Base-by-base conservation (phyloP, 2,329 filamentous ascomycete genomes). In the Colletotrichum horii region DNA sequence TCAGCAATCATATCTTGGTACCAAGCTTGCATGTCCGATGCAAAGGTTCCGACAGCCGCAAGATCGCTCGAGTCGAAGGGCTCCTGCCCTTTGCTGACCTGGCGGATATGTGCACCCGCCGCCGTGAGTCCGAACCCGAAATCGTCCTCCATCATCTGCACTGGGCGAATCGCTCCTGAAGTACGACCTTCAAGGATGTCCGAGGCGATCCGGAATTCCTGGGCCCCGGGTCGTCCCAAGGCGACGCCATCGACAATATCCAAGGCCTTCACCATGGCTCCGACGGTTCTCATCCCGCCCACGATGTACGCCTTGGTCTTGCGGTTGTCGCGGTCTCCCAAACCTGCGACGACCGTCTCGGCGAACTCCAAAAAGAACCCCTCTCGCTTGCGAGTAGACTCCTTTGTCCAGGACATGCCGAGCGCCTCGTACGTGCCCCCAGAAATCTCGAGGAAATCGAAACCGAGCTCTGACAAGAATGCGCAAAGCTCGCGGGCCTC, bases 311-410 rank as follows among this genome's bases (percentile, higher is more conserved):
- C 86, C 79, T 88, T 91, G 1, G 91, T 93, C 67, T 32, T 48
- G 34, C 72, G 72, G 16, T 26, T 28, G n/a, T 32, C 56, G n/a
- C 55, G 32, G 4, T 15, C 80, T 4, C 60, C 71, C 8, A 87
- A 77, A 8, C 79, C 78, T 0, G 83, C 83, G 30, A 88, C 83
- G 80, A 93, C 87, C 74, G 82, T 80, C 72, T 92, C 87, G 0
- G 91, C 91, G 75, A 91, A 92, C 6, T 92, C 89, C 55, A 92
- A 80, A 85, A 92, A 93, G 85, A 91, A 92, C 4, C 89, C 87
- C 78, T 92, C 90, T 4, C 90, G 84, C 82, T 89, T 88, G 80
- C 85, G 86, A 11, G 90, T 92, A 14, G 85, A 88, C 52, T 92
- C 90, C 65, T 86, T 84, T 81, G 87, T 85, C 79, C 90, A 88